These are phyloP conservation scores for Soucietia sequanensis DNA, from an alignment of 805 yeast species.

Conservation along the genomic window DNA sequence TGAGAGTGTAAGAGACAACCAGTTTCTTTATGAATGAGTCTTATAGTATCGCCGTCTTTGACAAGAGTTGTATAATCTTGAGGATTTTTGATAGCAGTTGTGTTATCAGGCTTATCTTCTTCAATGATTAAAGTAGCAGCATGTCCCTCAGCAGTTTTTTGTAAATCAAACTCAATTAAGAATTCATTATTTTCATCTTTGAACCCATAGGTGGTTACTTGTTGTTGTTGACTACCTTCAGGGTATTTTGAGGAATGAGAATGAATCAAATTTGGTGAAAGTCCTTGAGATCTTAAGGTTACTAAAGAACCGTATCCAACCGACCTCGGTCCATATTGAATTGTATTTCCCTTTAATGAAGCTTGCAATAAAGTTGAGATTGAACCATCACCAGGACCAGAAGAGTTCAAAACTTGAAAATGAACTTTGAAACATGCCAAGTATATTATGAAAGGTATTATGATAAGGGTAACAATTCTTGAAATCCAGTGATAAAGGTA, in stretches of 20 bases:
- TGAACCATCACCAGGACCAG: constrained; percentile 93
- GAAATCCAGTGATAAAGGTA: constrained; percentile 69
- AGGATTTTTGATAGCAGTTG: no score
- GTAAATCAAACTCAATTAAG: constrained; percentile 62
- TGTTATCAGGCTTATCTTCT: constrained; percentile 10
- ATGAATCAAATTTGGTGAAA: constrained; percentile 75
- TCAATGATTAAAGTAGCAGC: constrained; percentile 30
- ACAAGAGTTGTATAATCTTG: constrained; percentile 35
- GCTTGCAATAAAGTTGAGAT: constrained; percentile 90
- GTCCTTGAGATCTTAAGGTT: constrained; percentile 68
- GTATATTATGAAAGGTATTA: constrained; percentile 71
- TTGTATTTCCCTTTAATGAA: constrained; percentile 65
- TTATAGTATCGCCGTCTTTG: constrained; percentile 61
- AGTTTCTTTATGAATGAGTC: constrained; percentile 70
- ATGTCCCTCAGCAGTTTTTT: constrained; percentile 26
- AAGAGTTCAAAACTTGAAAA: constrained; percentile 66
- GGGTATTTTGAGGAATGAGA: constrained; percentile 88
- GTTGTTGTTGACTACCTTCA: constrained; percentile 91
- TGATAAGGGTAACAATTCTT: constrained; percentile 63
- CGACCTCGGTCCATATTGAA: constrained; percentile 66
- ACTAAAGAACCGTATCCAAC: constrained; percentile 61
- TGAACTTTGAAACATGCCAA: constrained; percentile 76
- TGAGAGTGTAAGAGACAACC: constrained; percentile 84
- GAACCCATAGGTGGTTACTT: constrained; percentile 87
- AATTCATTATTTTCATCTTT: constrained; percentile 88